A percentile compares a stretch with the other conserved stretches of the same genome.
Conservation (phyloP, 805 yeast species). For the Candida xiaguanensis region DNA sequence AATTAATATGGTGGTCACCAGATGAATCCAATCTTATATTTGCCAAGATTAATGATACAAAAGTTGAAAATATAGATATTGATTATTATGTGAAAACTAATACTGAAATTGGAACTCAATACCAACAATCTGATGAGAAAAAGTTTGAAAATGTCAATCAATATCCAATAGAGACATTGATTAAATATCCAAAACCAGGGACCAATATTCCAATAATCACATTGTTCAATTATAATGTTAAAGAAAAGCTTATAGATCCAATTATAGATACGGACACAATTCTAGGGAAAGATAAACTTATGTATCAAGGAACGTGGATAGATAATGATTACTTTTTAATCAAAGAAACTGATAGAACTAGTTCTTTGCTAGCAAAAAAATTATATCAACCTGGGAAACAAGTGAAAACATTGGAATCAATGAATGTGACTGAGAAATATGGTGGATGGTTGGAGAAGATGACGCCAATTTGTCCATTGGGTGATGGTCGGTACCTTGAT, state of each 20-base stretch:
- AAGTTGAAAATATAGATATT: conserved; percentile 49
- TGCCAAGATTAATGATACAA: conserved; percentile 55
- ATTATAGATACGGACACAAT: conserved; percentile 12
- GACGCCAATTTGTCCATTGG: conserved; percentile 15
- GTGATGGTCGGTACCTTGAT: conserved; percentile 57
- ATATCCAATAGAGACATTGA: conserved; percentile 44
- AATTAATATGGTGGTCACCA: conserved; percentile 73
- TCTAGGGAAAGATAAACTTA: conserved; percentile 45
- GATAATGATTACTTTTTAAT: conserved; percentile 46
- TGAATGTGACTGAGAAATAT: conserved; percentile 38
- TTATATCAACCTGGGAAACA: conserved; percentile 32
- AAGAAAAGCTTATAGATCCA: conserved; percentile 9
- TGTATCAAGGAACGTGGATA: conserved; percentile 65
- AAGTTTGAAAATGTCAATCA: conserved; percentile 20
- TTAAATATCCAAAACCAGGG: conserved; percentile 77
- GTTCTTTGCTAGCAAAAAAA: conserved; percentile 51
- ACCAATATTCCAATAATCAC: conserved; percentile 52
- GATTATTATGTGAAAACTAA: conserved; percentile 45
- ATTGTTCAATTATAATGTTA: conserved; percentile 38
- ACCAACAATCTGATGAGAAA: conserved; percentile 10
- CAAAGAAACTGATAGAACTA: conserved; percentile 61
- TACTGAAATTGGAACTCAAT: conserved; percentile 13
- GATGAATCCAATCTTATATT: conserved; percentile 54
- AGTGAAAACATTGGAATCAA: conserved; percentile 28
- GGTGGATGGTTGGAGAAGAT: conserved; percentile 62